Evolutionary conservation across 495 filamentous ascomycete species (phyloP).

Genomic region (Penicillium soppii): DNA sequence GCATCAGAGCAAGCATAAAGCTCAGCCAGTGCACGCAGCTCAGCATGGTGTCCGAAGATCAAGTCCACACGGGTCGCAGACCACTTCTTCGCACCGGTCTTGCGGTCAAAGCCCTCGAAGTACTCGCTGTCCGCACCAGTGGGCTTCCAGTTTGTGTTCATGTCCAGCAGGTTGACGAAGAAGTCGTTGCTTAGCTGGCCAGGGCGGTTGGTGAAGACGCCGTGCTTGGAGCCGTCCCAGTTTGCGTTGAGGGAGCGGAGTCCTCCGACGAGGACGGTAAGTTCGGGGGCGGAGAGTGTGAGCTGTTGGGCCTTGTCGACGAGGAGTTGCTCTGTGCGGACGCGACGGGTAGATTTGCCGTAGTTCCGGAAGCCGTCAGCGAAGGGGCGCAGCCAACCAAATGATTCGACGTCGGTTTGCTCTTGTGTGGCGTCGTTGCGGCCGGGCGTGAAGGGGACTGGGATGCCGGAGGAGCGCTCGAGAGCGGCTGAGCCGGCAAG

Average conservation of each 20-base stretch:
- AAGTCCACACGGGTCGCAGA: constrained; percentile 66
- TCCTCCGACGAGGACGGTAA: constrained; percentile 66
- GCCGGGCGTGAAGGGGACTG: constrained; percentile 46
- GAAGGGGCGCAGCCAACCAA: constrained; percentile 58
- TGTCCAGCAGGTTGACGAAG: constrained; percentile 72
- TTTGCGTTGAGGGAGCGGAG: constrained; percentile 64
- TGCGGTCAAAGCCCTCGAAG: constrained; percentile 64
- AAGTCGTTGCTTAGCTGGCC: constrained; percentile 72
- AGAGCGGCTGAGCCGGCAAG: constrained; percentile 53
- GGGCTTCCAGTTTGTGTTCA: constrained; percentile 61
- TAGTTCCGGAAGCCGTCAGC: constrained; percentile 77
- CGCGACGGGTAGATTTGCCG: constrained; percentile 55
- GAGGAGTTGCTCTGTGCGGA: constrained; percentile 62
- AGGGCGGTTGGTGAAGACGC: constrained; percentile 61
- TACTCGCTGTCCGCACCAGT: constrained; percentile 43
- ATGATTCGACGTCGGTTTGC: constrained; percentile 62
- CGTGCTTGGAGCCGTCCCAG: constrained; percentile 60
- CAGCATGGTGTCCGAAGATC: constrained; percentile 67
- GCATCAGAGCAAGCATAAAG: constrained; percentile 57
- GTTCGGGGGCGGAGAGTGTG: constrained; percentile 63
- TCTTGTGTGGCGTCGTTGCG: constrained; percentile 58
- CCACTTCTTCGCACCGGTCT: constrained; percentile 67
- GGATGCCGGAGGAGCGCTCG: constrained; percentile 41
- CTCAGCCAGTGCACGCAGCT: constrained; percentile 68
- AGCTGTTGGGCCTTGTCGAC: constrained; percentile 67